Conservation (phyloP, 1,139 yeast genomes). For the Taphrina deformans region DNA sequence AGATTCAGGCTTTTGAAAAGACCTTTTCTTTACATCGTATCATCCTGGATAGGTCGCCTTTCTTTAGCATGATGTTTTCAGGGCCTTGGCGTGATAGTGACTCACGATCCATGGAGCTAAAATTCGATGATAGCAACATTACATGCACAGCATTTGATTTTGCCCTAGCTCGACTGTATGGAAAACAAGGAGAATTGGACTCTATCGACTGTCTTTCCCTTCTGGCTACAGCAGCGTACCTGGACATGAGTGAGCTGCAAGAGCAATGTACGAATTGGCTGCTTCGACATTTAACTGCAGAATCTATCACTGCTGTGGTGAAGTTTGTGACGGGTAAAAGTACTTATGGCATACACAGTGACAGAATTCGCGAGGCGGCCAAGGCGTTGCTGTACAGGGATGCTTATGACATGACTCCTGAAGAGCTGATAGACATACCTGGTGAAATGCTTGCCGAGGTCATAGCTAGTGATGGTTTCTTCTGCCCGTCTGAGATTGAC, state of each 20-base stretch:
- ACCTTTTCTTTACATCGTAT: conserved; percentile 51
- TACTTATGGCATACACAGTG: conserved; percentile 53
- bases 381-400: conserved; percentile 52
- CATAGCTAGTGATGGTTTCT: conserved; percentile 54
- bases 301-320: conserved; percentile 48
- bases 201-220: conserved; percentile 47
- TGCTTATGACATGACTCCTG: conserved; percentile 52
- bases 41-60: conserved; percentile 52
- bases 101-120: conserved; percentile 47
- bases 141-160: conserved; percentile 52
- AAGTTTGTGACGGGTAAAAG: conserved; percentile 48
- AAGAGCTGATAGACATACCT: conserved; percentile 54
- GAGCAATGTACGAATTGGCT: conserved; percentile 50
- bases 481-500: conserved; percentile 57
- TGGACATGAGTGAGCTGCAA: conserved; percentile 52
- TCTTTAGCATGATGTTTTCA: conserved; percentile 51
- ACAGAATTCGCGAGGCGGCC: conserved; percentile 51
- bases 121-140: conserved; percentile 48
- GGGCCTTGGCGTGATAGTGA: conserved; percentile 49
- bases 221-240: conserved; percentile 55
- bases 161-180: conserved; percentile 52
- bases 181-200: conserved; percentile 48
- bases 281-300: conserved; percentile 45
- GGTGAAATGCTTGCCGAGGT: conserved; percentile 49
- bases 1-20: conserved; percentile 51